These are phyloP conservation scores for Epichloe festucae DNA, from an alignment of 2,329 filamentous ascomycete species.

Conservation along the genomic window DNA sequence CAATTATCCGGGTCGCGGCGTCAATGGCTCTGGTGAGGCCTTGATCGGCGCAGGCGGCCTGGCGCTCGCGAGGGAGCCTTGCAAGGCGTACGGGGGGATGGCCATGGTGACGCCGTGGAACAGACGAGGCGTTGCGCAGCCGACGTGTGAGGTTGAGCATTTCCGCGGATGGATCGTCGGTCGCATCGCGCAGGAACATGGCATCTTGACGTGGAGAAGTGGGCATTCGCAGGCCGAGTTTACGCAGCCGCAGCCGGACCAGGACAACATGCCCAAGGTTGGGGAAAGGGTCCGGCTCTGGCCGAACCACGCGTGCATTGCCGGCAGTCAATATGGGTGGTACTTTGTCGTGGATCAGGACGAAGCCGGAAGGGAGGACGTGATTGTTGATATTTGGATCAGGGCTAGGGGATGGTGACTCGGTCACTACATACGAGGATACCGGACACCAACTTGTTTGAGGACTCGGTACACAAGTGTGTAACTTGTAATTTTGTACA, in stretches of 20 bases:
- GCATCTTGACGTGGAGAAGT: constrained; percentile 47
- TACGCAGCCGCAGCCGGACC: constrained; percentile 2
- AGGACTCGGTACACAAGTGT: too few relatives aligned
- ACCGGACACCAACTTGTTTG: too few relatives aligned
- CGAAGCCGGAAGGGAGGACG: constrained; percentile 36
- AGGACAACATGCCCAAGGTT: constrained; percentile 30
- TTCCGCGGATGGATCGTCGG: constrained; percentile 53
- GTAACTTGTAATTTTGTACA: too few relatives aligned
- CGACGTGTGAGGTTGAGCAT: constrained; percentile 18
- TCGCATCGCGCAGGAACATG: constrained; percentile 67
- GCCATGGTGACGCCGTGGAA: constrained; percentile 53
- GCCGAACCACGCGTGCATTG: constrained; percentile 74
- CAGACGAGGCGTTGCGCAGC: constrained; percentile 17
- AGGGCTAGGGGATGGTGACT: constrained; percentile 15
- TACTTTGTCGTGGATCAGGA: constrained; percentile 62
- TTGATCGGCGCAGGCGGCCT: constrained; percentile 57
- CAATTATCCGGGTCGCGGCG: constrained; percentile 48
- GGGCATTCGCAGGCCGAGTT: constrained; percentile 18
- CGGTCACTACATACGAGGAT: too few relatives aligned
- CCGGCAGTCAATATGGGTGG: constrained; percentile 56
- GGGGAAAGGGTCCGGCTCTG: constrained; percentile 59
- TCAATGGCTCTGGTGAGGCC: constrained; percentile 40
- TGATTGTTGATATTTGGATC: constrained; percentile 62
- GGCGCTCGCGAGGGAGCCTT: constrained; percentile 62
- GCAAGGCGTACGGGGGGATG: constrained; percentile 59